phyloP scores from a whole-genome alignment of 2,329 filamentous ascomycete genomes.

The Cytospora leucostoma region DNA sequence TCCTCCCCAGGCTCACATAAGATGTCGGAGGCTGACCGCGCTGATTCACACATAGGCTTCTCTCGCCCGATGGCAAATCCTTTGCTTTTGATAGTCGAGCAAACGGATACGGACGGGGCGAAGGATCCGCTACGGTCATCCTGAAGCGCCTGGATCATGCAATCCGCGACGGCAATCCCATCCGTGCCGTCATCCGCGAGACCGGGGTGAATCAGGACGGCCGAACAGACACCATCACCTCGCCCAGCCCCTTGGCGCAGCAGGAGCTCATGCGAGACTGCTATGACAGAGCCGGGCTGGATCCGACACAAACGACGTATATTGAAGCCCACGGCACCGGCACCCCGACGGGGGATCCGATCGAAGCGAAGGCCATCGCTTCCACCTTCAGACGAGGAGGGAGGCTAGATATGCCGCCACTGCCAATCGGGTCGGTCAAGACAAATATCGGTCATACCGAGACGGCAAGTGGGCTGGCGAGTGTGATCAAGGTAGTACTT shows the following conservation, averaged over 20 bases:
- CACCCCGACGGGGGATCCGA: constrained; percentile 3
- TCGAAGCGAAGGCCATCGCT: constrained; percentile 1
- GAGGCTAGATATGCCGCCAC: too few relatives aligned
- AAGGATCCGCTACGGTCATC: not conserved
- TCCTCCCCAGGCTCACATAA: not conserved
- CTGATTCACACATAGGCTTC: not conserved
- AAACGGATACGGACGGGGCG: constrained; percentile 14
- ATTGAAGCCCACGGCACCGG: constrained; percentile 17
- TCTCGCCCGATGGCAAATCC: constrained; percentile 1
- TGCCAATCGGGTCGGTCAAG: too few relatives aligned
- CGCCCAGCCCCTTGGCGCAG: constrained; percentile 40
- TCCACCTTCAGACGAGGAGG: too few relatives aligned
- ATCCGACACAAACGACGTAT: constrained; percentile 21
- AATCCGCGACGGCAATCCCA: not conserved
- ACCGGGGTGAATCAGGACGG: constrained; percentile 48
- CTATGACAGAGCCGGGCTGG: constrained; percentile 37
- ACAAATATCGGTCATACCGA: too few relatives aligned
- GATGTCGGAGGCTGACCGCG: too few relatives aligned
- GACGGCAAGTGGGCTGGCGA: too few relatives aligned
- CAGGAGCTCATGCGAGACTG: constrained; percentile 38
- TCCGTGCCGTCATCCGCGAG: constrained; percentile 36
- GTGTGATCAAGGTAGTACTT: too few relatives aligned
- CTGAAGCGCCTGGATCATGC: constrained; percentile 11
- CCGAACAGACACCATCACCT: constrained; percentile 42
- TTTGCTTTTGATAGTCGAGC: constrained; percentile 13